Evolutionary conservation across 169 alveolate genomes (phyloP).

Genomic region (Plasmodium coatneyi): DNA sequence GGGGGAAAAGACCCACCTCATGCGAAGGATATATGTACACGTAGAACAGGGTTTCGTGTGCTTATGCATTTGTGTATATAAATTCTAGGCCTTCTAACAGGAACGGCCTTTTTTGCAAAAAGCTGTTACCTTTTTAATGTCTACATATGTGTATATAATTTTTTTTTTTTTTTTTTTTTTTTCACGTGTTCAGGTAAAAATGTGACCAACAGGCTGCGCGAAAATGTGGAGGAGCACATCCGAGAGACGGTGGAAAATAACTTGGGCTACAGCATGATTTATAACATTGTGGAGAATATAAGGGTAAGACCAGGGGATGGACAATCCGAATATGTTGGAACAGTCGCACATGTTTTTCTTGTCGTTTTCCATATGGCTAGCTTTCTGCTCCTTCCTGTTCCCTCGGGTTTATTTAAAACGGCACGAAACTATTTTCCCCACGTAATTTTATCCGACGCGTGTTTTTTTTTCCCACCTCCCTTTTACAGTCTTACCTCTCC

Average conservation of each 20-base stretch:
- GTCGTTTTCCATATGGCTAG: background rate
- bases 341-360: background rate
- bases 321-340: background rate
- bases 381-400: background rate
- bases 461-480: background rate
- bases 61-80: background rate
- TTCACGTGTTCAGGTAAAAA: conserved; percentile 9
- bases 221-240: conserved; percentile 29
- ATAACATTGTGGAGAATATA: conserved; percentile 59
- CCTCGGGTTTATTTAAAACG: background rate
- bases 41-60: background rate
- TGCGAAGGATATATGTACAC: background rate
- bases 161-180: background rate
- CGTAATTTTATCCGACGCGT: background rate
- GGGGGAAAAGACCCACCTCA: background rate
- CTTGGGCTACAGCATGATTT: conserved; percentile 65
- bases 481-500: conserved; percentile 28
- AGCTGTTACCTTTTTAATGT: background rate
- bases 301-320: conserved; percentile 3
- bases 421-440: background rate
- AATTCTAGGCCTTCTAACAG: background rate
- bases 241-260: conserved; percentile 58
- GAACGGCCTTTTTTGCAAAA: background rate
- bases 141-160: background rate
- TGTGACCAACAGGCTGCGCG: background rate